Base-by-base conservation (phyloP, 148 eudicot genomes). In the Cornus kousa region DNA sequence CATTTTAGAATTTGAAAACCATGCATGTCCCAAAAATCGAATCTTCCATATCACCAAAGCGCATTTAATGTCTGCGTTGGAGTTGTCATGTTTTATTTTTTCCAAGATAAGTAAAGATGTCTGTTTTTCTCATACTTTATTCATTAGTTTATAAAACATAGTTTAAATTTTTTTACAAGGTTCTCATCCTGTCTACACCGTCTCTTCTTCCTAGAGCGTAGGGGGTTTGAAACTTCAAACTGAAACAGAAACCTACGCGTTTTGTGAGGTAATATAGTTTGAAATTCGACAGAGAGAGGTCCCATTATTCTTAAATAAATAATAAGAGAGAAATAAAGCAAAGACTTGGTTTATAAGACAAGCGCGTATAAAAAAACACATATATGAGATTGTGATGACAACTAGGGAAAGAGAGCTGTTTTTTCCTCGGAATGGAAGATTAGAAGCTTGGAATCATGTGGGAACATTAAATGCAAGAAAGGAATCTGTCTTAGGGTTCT, bases 401-500 rank as follows among this genome's bases (percentile, higher is more conserved):
- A 78, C 84, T 78, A 80, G 88, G 91, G 88, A 80, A 85, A 84
- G 80, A 77, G 92, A 81, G 91, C 80, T 87, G 88, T 86, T 90
- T 87, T 28, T 87, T 74, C 89, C 89, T 87, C 69, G 93, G 87
- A 85, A 87, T 83, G 82, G 86, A 82, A 89, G 86, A 88, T 90
- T 88, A 84, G 86, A 90, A 88, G 90, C 80, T 89, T 89, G 90
- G 95, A 92, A 89, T 88, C 93, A 92, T 92, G 93, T 92, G 94
- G 87, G 77, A 64, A 83, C 98, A 91, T 88, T 91, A 87, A 94
- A 88, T 92, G 95, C 87, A 78, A 82, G 81, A 76, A 80, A 75
- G 78, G 85, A 85, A 83, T 84, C 86, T 79, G 77, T 87, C 84
- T 87, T 91, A 81, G 90, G 89, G 88, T 83, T 86, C 82, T 82